Base-by-base conservation (phyloP, 225 moss, liverwort and hornwort species). In the Polytrichum formosum region DNA sequence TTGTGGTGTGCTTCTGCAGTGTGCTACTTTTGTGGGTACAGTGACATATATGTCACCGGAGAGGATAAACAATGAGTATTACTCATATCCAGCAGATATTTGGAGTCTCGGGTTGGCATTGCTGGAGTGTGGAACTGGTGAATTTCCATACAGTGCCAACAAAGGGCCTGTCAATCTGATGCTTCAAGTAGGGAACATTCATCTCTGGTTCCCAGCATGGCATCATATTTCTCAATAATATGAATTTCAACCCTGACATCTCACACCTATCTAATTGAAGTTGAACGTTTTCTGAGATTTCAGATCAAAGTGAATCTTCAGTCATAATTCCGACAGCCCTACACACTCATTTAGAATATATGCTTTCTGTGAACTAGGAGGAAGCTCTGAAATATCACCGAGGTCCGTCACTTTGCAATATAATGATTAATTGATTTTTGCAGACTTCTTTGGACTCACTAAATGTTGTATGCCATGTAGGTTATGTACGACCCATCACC, bases 21-120 rank as follows among this genome's bases (percentile, higher is more conserved):
- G 97, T 84, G 97, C 97, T 68, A 98, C 93, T 27, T 98, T 98
- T 81, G 97, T 98, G 29, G 97, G 97, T 59, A 98, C 97, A 46
- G 97, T 98, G 61, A 98, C 97, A 13, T 98, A 98, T 78, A 98
- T 98, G 97, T 98, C 97, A 62, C 97, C 97, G 7, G 97, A 98
- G 81, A 92, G 97, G 82, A 94, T 94, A 84, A 98, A 89, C 86
- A 98, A 98, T 74, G 88, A 94, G 72, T 88, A 80, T 79, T 98
- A 98, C 67, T 98, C 97, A 17, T 98, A 98, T 81, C 97, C 97
- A 72, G 97, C 97, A 78, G 97, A 98, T 80, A 87, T 98, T 61
- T 98, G 97, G 97, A 98, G 97, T 81, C 84, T 98, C 64, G 97
- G 97, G 37, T 84, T 98, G 56, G 86, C 97, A 73, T 84, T 98